Conservation (phyloP, 345 rosid genomes). For the Euphorbia tirucalli region DNA sequence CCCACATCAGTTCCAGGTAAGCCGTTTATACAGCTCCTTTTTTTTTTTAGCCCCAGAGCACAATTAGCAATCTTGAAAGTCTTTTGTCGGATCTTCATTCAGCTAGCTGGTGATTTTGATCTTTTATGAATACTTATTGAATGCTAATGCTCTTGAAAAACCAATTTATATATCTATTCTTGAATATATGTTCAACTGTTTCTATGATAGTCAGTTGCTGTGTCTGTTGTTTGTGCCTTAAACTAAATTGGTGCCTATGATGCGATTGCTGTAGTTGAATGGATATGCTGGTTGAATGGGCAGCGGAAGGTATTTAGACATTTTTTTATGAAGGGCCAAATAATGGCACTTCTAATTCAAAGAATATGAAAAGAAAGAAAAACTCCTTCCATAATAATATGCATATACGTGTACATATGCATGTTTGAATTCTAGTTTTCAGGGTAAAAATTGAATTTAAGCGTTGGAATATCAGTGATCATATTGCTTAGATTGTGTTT, state of each 20-base stretch:
- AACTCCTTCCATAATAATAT: background rate
- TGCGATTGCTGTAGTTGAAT: constrained; percentile 68
- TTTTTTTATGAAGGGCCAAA: background rate
- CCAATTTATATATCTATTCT: too few species aligned
- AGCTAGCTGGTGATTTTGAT: background rate
- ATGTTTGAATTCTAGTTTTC: background rate
- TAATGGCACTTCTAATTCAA: background rate
- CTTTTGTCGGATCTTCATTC: background rate
- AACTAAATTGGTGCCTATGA: constrained; percentile 9
- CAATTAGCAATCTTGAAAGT: too few species aligned
- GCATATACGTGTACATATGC: background rate
- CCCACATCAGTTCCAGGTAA: constrained; percentile 87
- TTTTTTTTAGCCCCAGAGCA: too few species aligned
- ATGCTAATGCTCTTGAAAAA: background rate
- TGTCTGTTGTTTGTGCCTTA: constrained; percentile 1
- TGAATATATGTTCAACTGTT: too few species aligned
- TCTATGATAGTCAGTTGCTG: background rate
- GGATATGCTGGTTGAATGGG: constrained; percentile 98
- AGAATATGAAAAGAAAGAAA: background rate
- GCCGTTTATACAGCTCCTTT: background rate
- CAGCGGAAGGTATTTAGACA: constrained; percentile 73
- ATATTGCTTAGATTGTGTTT: background rate
- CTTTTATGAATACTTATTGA: constrained; percentile 9
- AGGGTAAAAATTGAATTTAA: background rate
- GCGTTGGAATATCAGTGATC: background rate